A percentile compares a stretch with the other conserved stretches of the same genome.
Conservation (phyloP, 805 yeast genomes). For the Yarrowia sp. region DNA sequence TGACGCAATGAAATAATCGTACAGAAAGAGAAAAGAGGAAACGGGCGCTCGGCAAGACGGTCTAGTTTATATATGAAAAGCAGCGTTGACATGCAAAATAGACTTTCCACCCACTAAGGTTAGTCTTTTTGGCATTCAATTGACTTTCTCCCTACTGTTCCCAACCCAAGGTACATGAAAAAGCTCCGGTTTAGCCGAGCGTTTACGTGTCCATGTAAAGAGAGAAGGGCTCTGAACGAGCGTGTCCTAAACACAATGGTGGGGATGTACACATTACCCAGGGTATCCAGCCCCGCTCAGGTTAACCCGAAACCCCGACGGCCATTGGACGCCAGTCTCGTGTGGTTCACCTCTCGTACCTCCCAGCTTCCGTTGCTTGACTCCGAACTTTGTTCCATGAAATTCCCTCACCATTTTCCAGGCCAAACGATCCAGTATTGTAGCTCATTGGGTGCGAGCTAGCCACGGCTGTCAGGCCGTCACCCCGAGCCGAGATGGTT, state of each 20-base stretch:
- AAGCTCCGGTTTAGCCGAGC: constrained; percentile 39
- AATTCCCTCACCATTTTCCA: constrained; percentile 36
- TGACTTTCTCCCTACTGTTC: constrained; percentile 35
- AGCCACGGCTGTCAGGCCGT: constrained; percentile 8
- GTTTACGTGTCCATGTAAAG: constrained; percentile 23
- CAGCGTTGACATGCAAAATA: constrained; percentile 16
- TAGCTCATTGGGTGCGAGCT: not conserved
- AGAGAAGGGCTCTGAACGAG: too few relatives aligned
- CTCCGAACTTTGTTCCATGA: constrained; percentile 36
- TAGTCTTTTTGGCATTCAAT: constrained; percentile 25
- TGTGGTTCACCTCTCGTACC: not conserved
- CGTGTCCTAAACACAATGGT: too few relatives aligned
- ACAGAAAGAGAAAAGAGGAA: constrained; percentile 27
- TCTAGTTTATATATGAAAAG: constrained; percentile 37
- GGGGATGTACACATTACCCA: too few relatives aligned
- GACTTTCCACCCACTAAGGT: constrained; percentile 6
- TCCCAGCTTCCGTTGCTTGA: constrained; percentile 37
- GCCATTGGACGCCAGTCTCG: not conserved
- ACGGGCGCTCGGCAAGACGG: constrained; percentile 31
- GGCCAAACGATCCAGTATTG: constrained; percentile 3
- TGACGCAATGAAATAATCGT: constrained; percentile 39
- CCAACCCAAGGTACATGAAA: constrained; percentile 39
- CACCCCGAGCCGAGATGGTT: not conserved
- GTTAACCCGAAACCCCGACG: constrained; percentile 23
- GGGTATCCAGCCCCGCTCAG: too few relatives aligned